Evolutionary conservation across 164 flowering plant genomes (phyloP), one percentile per base, ranked within the genome.

Genomic region (Stephania japonica): DNA sequence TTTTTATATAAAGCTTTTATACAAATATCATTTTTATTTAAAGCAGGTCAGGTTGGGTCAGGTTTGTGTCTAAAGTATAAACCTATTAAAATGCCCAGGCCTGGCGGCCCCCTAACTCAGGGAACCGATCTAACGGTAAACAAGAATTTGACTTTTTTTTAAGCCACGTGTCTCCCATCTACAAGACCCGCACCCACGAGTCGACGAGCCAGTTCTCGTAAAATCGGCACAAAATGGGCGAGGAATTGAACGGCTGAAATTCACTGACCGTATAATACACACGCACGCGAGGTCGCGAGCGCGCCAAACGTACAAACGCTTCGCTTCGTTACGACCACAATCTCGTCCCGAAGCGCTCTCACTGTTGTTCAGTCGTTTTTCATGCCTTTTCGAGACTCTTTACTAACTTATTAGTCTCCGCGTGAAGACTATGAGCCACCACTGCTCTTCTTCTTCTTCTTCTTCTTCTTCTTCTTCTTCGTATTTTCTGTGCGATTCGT

Each of bases 401-500:
- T 1, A 9, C 16, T 47, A 1, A 13, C 53, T 47, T 47, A 9
- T 47, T 47, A 9, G 53, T 47, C 21, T 11, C 6, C n/a, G 1
- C 16, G 62, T 56, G 21, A n/a, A 16, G 16, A 6, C 6, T 3
- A 6, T 19, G 62, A 56, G 19, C 19, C 62, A 56, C 19, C 62
- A 56, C 18, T 56, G 62, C 21, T 18, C n/a, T 6, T 56, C 26
- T 42, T 69, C 26, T 42, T 47, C 61, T 69, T 42, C 75, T 21
- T 67, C 84, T 13, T 18, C n/a, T 19, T 56, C 26, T 42, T 69
- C 26, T 2, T 18, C n/a, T 21, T 56, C 26, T 69, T 69, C 26
- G n/a, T 47, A 41, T 69, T 42, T 73, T 21, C 64, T 82, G 21
- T 77, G 73, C 26, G 75, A 76, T 16, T 71, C 71, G 70, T 74